Percentiles rank a stretch among this genome's conserved stretches.
Evolutionary conservation across 441 rosid genomes (phyloP).

Genomic region (Pelargonium australe): DNA sequence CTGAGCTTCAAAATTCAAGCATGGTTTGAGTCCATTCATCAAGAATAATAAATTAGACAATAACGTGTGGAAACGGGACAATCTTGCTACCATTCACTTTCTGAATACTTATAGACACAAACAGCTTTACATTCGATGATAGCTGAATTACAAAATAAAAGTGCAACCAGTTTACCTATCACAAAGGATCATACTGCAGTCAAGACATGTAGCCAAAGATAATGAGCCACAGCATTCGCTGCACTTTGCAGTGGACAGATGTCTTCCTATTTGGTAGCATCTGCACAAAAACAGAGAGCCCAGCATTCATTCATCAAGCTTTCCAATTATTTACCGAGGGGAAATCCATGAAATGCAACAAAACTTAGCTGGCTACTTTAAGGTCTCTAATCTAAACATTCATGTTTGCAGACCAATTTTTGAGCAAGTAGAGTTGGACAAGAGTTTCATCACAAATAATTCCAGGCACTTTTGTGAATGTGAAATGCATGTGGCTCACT

Average conservation of each 20-base stretch:
- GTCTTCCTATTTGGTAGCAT: slow-evolving; percentile 50
- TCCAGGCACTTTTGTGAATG: background rate
- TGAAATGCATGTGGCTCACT: background rate
- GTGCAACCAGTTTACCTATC: slow-evolving; percentile 40
- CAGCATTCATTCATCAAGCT: background rate
- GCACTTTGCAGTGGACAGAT: slow-evolving; percentile 40
- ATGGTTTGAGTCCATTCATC: background rate
- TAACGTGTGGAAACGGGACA: too few species aligned
- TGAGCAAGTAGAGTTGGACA: background rate
- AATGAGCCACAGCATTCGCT: slow-evolving; percentile 40
- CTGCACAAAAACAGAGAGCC: slow-evolving; percentile 30
- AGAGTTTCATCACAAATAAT: background rate
- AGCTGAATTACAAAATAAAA: slow-evolving; percentile 5
- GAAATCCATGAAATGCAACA: background rate
- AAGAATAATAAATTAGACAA: background rate
- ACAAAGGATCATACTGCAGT: slow-evolving; percentile 48
- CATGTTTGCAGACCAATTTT: background rate
- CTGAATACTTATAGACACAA: background rate
- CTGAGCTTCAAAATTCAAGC: background rate
- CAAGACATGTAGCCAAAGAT: slow-evolving; percentile 60
- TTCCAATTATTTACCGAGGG: background rate
- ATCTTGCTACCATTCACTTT: background rate
- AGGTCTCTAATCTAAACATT: background rate
- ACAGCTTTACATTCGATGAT: background rate
- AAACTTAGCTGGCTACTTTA: background rate